Conservation (phyloP, 225 moss, liverwort and hornwort species). For the Straminergon stramineum region DNA sequence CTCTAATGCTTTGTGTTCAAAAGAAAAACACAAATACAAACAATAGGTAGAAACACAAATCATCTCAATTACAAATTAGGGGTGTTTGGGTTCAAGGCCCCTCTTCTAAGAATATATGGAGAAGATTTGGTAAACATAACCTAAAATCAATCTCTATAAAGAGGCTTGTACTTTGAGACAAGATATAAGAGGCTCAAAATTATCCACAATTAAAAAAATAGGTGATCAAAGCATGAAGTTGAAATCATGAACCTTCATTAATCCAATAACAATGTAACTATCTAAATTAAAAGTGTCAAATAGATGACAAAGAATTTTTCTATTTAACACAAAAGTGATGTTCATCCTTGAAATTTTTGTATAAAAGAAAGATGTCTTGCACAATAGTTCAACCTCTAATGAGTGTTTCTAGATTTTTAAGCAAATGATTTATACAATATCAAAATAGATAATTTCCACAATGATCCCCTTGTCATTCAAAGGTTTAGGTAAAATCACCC, state of each 20-base stretch:
- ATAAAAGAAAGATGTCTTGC: too few relatives aligned
- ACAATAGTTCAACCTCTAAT: too few relatives aligned
- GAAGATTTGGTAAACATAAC: background rate
- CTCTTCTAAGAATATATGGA: background rate
- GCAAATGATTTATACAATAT: too few relatives aligned
- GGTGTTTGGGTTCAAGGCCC: background rate
- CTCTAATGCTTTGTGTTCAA: background rate
- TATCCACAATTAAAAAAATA: background rate
- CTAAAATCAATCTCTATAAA: background rate
- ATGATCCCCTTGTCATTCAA: too few relatives aligned
- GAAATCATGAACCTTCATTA: background rate
- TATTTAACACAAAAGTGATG: too few relatives aligned
- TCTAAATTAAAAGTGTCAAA: too few relatives aligned
- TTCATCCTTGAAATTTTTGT: too few relatives aligned
- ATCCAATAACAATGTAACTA: rapidly evolving
- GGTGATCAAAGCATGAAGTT: background rate
- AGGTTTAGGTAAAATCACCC: background rate
- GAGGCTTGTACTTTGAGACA: background rate
- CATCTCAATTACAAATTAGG: background rate
- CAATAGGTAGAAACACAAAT: background rate
- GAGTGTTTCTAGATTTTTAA: too few relatives aligned
- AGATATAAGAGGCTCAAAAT: background rate
- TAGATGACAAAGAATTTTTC: too few relatives aligned
- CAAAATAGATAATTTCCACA: too few relatives aligned
- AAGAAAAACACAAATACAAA: background rate